Conservation (phyloP, 139 green algal species). For the Pseudopediastrum boryanum region DNA sequence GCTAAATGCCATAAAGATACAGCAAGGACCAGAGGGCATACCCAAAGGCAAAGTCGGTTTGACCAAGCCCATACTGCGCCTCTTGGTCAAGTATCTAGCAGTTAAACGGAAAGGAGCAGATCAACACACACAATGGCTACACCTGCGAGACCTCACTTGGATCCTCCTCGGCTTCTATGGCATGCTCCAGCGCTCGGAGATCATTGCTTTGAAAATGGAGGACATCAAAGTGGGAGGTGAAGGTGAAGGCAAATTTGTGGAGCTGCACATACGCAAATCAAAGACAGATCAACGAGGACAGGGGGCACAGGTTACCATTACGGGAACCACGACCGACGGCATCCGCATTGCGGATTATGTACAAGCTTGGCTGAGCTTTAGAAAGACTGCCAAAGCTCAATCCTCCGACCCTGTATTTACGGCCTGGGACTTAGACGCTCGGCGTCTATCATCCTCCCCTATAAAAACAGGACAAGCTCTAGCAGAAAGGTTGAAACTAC, state of each 20-base stretch:
- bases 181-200: conserved; percentile 13
- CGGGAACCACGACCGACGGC: not conserved
- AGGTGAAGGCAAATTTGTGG: not conserved
- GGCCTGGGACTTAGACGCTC: conserved; percentile 4
- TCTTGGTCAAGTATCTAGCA: not conserved
- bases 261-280: not conserved
- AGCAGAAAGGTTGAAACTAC: too few species aligned
- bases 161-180: conserved; percentile 6
- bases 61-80: not conserved
- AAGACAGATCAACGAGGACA: not conserved
- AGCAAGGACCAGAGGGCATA: not conserved
- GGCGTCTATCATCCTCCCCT: too few species aligned
- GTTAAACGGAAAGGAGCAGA: not conserved
- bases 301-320: not conserved
- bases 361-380: not conserved
- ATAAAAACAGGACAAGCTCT: too few species aligned
- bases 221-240: not conserved
- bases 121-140: not conserved
- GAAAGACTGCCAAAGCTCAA: not conserved
- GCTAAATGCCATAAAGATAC: not conserved
- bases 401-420: not conserved
- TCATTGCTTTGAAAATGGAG: not conserved
- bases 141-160: not conserved
- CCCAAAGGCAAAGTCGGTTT: not conserved
- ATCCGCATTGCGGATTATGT: not conserved